phyloP scores from a whole-genome alignment of 108 stramenopile species.

The Cyclostephanos invisitatus region DNA sequence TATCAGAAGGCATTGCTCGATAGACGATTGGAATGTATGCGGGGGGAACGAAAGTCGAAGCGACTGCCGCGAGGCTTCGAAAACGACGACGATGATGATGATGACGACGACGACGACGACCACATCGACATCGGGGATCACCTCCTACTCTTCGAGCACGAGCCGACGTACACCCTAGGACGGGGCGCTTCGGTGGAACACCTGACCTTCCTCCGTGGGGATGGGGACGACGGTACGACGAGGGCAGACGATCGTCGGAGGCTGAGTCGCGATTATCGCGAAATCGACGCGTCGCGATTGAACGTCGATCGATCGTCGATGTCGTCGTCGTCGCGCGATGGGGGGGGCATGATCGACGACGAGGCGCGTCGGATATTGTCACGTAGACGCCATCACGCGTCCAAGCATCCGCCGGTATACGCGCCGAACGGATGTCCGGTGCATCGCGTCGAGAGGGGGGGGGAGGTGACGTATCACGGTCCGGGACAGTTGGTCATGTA shows the following conservation, averaged over 20 bases:
- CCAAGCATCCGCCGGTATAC: constrained; percentile 50
- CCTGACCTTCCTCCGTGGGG: constrained; percentile 63
- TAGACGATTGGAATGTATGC: constrained; percentile 46
- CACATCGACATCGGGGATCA: constrained; percentile 46
- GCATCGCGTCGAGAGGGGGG: constrained; percentile 93
- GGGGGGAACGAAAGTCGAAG: constrained; percentile 23
- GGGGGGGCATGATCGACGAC: constrained; percentile 7
- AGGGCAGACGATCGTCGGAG: constrained; percentile 21
- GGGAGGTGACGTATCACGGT: constrained; percentile 98
- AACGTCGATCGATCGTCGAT: neutral
- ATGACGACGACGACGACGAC: constrained; percentile 19
- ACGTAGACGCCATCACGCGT: neutral
- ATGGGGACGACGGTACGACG: neutral
- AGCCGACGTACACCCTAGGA: constrained; percentile 96
- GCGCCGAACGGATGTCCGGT: constrained; percentile 80
- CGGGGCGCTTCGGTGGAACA: constrained; percentile 84
- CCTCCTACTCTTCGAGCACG: constrained; percentile 92
- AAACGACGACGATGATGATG: constrained; percentile 1
- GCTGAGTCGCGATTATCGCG: constrained; percentile 43
- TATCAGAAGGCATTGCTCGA: constrained; percentile 69
- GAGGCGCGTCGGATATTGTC: too few relatives aligned
- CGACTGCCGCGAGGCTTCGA: neutral
- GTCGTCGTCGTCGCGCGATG: neutral
- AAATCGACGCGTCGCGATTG: constrained; percentile 41
- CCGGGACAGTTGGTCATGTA: constrained; percentile 96